A percentile compares a stretch with the other conserved stretches of the same genome.
These are phyloP conservation scores for Coffea humblotiana DNA, from an alignment of 305 asterid species.

Conservation along the genomic window DNA sequence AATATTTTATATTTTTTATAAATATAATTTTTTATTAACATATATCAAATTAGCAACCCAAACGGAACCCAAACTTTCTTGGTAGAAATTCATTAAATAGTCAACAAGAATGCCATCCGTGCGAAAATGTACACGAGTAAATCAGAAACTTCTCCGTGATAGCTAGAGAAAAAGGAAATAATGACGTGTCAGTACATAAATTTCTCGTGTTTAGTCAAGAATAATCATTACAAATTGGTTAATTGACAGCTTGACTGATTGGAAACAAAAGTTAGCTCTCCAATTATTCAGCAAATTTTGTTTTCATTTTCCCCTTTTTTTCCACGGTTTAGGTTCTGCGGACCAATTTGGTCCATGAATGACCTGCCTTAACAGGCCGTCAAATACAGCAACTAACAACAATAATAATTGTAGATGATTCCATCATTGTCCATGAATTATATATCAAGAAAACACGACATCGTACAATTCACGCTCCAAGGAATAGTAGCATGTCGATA, in stretches of 20 bases:
- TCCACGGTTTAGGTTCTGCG: not conserved
- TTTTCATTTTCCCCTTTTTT: not conserved
- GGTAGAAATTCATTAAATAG: not conserved
- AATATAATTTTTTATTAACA: too few relatives aligned
- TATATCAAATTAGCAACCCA: too few relatives aligned
- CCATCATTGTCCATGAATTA: not conserved
- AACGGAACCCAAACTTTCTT: too few relatives aligned
- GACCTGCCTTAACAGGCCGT: slow-evolving; percentile 10
- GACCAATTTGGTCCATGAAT: not conserved
- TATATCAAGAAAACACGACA: slow-evolving; percentile 2
- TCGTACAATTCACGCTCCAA: not conserved
- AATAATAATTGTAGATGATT: slow-evolving; percentile 27
- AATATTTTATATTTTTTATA: too few relatives aligned
- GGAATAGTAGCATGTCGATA: not conserved
- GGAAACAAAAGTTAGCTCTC: not conserved
- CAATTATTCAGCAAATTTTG: slow-evolving; percentile 4
- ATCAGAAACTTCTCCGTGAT: slow-evolving; percentile 20
- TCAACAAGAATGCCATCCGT: slow-evolving; percentile 36
- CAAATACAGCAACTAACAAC: slow-evolving; percentile 13
- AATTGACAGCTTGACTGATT: slow-evolving; percentile 34
- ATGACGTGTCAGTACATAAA: not conserved
- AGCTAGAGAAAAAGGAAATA: not conserved
- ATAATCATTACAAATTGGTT: slow-evolving; percentile 46
- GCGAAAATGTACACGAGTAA: slow-evolving; percentile 34
- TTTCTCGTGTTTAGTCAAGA: slow-evolving; percentile 39